A percentile compares a stretch with the other conserved stretches of the same genome.
phyloP scores from a whole-genome alignment of 257 asterid genomes.

The Forsythia viridissima region DNA sequence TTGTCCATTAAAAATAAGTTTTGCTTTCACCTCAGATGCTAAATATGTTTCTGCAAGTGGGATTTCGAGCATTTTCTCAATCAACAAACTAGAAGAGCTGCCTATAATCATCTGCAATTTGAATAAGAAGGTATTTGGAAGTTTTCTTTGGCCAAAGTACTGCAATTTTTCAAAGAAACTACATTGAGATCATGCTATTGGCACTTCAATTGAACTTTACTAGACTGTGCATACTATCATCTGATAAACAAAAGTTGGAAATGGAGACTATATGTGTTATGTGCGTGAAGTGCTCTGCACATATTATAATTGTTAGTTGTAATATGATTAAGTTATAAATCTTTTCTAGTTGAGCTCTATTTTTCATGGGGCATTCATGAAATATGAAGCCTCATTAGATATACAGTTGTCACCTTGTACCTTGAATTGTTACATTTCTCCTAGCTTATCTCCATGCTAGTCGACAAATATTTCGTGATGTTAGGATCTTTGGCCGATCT shows the following conservation, averaged over 20 bases:
- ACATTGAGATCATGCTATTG: background rate
- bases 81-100: constrained; percentile 75
- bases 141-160: constrained; percentile 21
- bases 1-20: constrained; percentile 33
- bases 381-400: background rate
- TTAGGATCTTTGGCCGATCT: background rate
- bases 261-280: background rate
- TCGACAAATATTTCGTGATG: background rate
- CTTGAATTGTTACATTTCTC: background rate
- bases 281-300: background rate
- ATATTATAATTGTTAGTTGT: background rate
- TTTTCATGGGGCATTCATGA: background rate
- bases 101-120: constrained; percentile 67
- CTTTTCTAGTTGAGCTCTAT: background rate
- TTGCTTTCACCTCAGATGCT: constrained; percentile 49
- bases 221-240: constrained; percentile 6
- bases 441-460: background rate
- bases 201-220: constrained; percentile 10
- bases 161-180: constrained; percentile 1
- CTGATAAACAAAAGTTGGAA: constrained; percentile 1
- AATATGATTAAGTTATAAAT: background rate
- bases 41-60: constrained; percentile 43
- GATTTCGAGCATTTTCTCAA: constrained; percentile 39
- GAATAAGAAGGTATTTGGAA: constrained; percentile 59
- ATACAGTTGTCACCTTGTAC: background rate